Percentiles rank a stretch among this genome's conserved stretches.
Evolutionary conservation across 1,284 basidiomycete species (phyloP).

Genomic region (Athelia psychrophila): DNA sequence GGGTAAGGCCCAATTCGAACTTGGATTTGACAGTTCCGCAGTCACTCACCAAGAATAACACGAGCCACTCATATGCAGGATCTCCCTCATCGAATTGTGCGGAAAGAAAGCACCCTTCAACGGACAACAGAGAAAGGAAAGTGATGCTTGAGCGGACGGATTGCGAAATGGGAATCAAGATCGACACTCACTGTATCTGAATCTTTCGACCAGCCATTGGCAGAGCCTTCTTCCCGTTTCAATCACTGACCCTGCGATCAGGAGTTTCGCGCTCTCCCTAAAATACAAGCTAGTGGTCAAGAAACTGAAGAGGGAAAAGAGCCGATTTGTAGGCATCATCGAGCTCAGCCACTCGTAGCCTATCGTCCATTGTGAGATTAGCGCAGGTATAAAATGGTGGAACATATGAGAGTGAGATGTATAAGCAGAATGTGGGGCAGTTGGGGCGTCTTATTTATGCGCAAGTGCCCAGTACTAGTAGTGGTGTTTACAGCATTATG

Average conservation of each 20-base stretch:
- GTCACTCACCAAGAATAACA: constrained; percentile 40
- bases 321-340: no score
- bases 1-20: no score
- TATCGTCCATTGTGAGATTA: no score
- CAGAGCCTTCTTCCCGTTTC: constrained; percentile 43
- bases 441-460: no score
- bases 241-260: constrained; percentile 41
- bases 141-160: no score
- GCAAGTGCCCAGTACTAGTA: no score
- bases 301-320: neutral
- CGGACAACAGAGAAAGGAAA: no score
- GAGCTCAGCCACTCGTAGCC: no score
- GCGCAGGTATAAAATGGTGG: no score
- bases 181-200: constrained; percentile 37
- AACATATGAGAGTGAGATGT: no score
- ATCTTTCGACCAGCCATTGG: constrained; percentile 40
- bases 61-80: constrained; percentile 48
- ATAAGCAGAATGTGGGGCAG: no score
- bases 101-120: constrained; percentile 41
- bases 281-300: constrained; percentile 11
- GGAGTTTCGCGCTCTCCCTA: constrained; percentile 30
- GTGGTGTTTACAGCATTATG: no score
- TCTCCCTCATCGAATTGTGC: constrained; percentile 45
- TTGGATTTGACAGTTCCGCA: neutral
- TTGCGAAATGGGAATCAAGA: neutral